Percentiles rank a stretch among this genome's conserved stretches.
Conservation (phyloP, 805 yeast genomes). For the Teunomyces kruisii region DNA sequence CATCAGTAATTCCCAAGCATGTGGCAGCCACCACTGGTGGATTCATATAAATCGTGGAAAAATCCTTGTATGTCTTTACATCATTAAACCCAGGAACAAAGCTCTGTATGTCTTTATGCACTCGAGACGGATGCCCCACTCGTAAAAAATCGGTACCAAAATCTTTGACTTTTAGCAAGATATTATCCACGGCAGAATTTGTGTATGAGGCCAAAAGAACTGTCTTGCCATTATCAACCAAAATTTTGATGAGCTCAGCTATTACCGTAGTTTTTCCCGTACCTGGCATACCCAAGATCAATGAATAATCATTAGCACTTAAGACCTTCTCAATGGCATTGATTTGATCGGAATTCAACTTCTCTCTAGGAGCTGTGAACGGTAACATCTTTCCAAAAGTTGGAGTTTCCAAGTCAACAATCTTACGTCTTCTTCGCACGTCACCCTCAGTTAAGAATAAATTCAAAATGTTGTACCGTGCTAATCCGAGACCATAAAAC, state of each 20-base stretch:
- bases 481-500: constrained; percentile 70
- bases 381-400: constrained; percentile 26
- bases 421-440: constrained; percentile 38
- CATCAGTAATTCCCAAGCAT: constrained; percentile 71
- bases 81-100: constrained; percentile 45
- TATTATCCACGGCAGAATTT: constrained; percentile 95
- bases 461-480: constrained; percentile 73
- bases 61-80: constrained; percentile 44
- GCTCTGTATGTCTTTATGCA: constrained; percentile 61
- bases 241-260: constrained; percentile 62
- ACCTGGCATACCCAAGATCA: constrained; percentile 97
- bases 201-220: constrained; percentile 85
- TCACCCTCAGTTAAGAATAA: constrained; percentile 58
- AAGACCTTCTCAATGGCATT: constrained; percentile 67
- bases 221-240: constrained; percentile 61
- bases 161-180: constrained; percentile 64
- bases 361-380: constrained; percentile 14
- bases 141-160: constrained; percentile 51
- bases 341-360: constrained; percentile 70
- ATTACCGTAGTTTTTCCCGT: constrained; percentile 95
- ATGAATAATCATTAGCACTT: constrained; percentile 67
- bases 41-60: constrained; percentile 45
- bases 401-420: constrained; percentile 59
- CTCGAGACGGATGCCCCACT: constrained; percentile 57
- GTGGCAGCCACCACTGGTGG: constrained; percentile 87